A percentile compares a stretch with the other conserved stretches of the same genome.
Conservation (phyloP, 1,284 basidiomycete species). For the Rhizoctonia solani region DNA sequence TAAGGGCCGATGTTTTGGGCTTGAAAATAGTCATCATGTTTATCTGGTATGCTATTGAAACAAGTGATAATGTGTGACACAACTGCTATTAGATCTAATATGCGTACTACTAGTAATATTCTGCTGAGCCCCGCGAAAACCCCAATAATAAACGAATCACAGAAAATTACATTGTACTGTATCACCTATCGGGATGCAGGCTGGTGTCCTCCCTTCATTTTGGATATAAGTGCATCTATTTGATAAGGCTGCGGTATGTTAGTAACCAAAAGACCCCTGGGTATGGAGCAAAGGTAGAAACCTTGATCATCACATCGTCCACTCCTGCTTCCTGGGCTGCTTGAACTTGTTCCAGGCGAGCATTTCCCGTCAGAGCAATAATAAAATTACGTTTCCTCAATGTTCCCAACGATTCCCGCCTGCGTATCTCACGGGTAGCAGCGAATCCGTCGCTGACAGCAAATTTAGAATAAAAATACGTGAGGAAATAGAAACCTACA, state of each 20-base stretch:
- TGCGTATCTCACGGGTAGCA: constrained; percentile 42
- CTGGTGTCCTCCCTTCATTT: constrained; percentile 28
- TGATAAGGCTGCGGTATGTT: constrained; percentile 23
- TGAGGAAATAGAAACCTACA: constrained; percentile 23
- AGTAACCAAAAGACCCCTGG: no score
- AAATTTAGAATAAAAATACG: background rate
- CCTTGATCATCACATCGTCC: constrained; percentile 22
- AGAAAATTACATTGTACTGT: no score
- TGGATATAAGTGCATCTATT: constrained; percentile 23
- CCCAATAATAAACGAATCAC: no score
- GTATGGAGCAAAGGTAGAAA: no score
- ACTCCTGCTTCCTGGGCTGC: constrained; percentile 1
- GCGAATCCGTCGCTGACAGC: constrained; percentile 39
- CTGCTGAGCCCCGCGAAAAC: no score
- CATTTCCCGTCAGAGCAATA: constrained; percentile 43
- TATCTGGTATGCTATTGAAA: no score
- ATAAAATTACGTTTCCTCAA: constrained; percentile 40
- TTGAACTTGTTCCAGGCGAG: constrained; percentile 25
- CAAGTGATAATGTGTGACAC: no score
- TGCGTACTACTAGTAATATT: no score
- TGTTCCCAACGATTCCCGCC: constrained; percentile 40
- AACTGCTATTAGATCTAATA: no score
- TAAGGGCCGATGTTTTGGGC: no score
- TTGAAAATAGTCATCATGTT: no score
- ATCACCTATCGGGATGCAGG: no score